Percentiles rank a stretch among this genome's conserved stretches.
phyloP scores from a whole-genome alignment of 345 rosid genomes.

The Arabidopsis thaliana region TAIR10.1 NC_003075.7:18078001-18078500 shows the following conservation, averaged over 20 bases:
- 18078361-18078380: constrained; percentile 14
- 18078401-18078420: neutral
- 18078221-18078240: neutral
- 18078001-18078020: constrained; percentile 29
- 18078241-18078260: constrained; percentile 4
- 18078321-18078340: constrained; percentile 24
- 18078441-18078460: neutral
- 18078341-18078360: constrained; percentile 37
- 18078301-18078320: constrained; percentile 36
- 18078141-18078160: constrained; percentile 22
- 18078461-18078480: neutral
- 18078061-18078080: constrained; percentile 30
- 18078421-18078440: constrained; percentile 1
- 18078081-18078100: constrained; percentile 26
- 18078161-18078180: constrained; percentile 9
- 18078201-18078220: constrained; percentile 15
- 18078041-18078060: constrained; percentile 23
- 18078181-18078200: neutral
- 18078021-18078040: constrained; percentile 36
- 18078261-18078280: neutral
- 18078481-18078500: neutral
- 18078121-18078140: neutral
- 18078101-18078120: constrained; percentile 13
- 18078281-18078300: constrained; percentile 4
- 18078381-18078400: neutral